Evolutionary conservation across 805 yeast genomes (phyloP).

Genomic region (Zygosaccharomyces kombuchaensis): DNA sequence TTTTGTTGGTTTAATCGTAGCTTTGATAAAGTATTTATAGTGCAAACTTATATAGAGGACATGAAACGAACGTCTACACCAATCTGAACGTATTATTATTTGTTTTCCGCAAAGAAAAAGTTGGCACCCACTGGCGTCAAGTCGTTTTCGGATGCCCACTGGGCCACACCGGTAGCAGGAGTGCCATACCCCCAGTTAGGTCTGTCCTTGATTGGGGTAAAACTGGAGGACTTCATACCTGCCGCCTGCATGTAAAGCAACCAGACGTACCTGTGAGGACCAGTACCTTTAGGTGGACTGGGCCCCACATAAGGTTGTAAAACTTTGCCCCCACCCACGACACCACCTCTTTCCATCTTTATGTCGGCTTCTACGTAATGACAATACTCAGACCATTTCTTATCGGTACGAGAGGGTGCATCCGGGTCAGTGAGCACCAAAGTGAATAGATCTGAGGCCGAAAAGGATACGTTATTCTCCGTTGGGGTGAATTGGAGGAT

Average conservation of each 20-base stretch:
- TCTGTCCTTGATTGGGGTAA: slow-evolving; percentile 27
- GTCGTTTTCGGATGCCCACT: slow-evolving; percentile 64
- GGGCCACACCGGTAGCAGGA: slow-evolving; percentile 73
- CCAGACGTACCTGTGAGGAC: slow-evolving; percentile 83
- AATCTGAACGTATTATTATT: slow-evolving; percentile 7
- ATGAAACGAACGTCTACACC: background rate
- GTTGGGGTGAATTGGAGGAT: slow-evolving; percentile 52
- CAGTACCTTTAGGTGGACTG: slow-evolving; percentile 84
- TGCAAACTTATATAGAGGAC: slow-evolving; percentile 3
- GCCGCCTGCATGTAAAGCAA: slow-evolving; percentile 62
- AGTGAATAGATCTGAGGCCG: slow-evolving; percentile 51
- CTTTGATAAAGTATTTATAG: slow-evolving; percentile 1
- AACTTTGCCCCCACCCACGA: slow-evolving; percentile 36
- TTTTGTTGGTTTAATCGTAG: background rate
- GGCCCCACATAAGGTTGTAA: slow-evolving; percentile 70
- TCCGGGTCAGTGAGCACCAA: slow-evolving; percentile 88
- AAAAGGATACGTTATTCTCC: slow-evolving; percentile 8
- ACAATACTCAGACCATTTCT: slow-evolving; percentile 83
- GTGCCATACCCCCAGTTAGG: slow-evolving; percentile 75
- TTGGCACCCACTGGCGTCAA: slow-evolving; percentile 68
- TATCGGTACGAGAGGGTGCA: slow-evolving; percentile 80
- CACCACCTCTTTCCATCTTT: slow-evolving; percentile 25
- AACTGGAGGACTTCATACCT: slow-evolving; percentile 21
- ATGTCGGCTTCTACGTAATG: slow-evolving; percentile 63
- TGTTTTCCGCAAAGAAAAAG: slow-evolving; percentile 76